Conservation (phyloP, 768 basidiomycete genomes). For the Sistotremastrum niveocremeum region DNA sequence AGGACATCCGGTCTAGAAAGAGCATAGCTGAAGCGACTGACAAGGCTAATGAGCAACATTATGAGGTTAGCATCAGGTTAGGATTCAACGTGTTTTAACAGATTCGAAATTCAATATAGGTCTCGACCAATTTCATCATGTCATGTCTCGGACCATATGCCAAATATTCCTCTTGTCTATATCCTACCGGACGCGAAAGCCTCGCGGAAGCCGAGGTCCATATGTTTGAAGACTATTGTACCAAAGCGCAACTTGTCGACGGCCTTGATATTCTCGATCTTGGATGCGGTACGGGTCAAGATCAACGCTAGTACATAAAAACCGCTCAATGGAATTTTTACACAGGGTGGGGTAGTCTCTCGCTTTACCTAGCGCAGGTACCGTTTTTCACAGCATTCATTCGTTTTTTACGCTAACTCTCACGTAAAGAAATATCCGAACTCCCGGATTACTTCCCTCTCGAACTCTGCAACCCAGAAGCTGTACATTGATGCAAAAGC, state of each 20-base stretch:
- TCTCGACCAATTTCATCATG: constrained; percentile 47
- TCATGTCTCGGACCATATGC: constrained; percentile 51
- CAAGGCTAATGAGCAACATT: constrained; percentile 66
- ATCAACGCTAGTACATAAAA: too few relatives aligned
- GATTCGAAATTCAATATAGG: constrained; percentile 18
- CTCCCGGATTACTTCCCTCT: constrained; percentile 45
- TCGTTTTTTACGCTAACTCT: not conserved
- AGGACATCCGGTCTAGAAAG: constrained; percentile 31
- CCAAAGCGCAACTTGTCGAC: constrained; percentile 46
- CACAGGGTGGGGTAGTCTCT: constrained; percentile 58
- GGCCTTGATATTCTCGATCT: constrained; percentile 53
- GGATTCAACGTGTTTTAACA: not conserved
- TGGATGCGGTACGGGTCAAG: constrained; percentile 39
- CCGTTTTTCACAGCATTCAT: constrained; percentile 4
- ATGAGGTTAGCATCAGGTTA: constrained; percentile 34
- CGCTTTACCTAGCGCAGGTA: constrained; percentile 50
- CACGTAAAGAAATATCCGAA: constrained; percentile 49
- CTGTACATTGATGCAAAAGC: constrained; percentile 42
- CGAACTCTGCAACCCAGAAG: constrained; percentile 59
- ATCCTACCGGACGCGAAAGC: constrained; percentile 44
- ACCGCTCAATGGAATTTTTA: not conserved
- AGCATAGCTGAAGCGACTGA: constrained; percentile 49
- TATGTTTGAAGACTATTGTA: constrained; percentile 56
- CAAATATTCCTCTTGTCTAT: constrained; percentile 57
- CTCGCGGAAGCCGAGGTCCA: constrained; percentile 50